Percentiles rank a stretch among this genome's conserved stretches.
Conservation (phyloP, 306 rosid species). For the Vigna unguiculata region DNA sequence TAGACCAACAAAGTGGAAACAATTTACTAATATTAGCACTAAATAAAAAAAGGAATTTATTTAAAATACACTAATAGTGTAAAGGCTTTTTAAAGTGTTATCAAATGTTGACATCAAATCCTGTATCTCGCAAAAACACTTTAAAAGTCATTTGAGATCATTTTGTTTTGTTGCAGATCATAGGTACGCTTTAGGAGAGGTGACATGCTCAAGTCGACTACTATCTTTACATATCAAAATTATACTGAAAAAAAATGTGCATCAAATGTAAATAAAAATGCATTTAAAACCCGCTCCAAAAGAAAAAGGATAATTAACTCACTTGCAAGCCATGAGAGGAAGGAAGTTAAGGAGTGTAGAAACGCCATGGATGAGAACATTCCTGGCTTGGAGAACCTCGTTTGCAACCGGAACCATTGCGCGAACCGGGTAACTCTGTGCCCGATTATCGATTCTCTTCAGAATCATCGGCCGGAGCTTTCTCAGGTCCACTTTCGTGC, state of each 20-base stretch:
- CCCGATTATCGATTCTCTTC: slow-evolving; percentile 68
- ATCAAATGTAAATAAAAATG: background rate
- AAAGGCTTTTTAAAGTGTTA: background rate
- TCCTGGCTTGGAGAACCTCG: slow-evolving; percentile 67
- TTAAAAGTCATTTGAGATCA: background rate
- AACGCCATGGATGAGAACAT: slow-evolving; percentile 66
- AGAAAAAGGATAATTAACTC: slow-evolving; percentile 29
- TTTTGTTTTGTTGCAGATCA: background rate
- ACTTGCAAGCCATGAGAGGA: slow-evolving; percentile 85
- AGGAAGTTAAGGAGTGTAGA: slow-evolving; percentile 64
- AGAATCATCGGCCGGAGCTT: slow-evolving; percentile 77
- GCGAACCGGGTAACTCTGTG: slow-evolving; percentile 63
- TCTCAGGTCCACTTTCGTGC: slow-evolving; percentile 54
- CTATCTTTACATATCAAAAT: background rate
- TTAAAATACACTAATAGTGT: background rate
- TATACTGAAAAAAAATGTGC: background rate
- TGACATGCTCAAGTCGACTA: too few species aligned
- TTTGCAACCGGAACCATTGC: slow-evolving; percentile 73
- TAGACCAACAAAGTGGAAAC: background rate
- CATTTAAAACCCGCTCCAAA: background rate
- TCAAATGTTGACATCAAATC: background rate
- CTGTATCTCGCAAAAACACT: background rate
- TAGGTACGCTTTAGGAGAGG: background rate
- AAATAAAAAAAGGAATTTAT: background rate
- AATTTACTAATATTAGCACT: background rate